phyloP scores from a whole-genome alignment of 2,329 filamentous ascomycete species.

The Thelonectria olida region DNA sequence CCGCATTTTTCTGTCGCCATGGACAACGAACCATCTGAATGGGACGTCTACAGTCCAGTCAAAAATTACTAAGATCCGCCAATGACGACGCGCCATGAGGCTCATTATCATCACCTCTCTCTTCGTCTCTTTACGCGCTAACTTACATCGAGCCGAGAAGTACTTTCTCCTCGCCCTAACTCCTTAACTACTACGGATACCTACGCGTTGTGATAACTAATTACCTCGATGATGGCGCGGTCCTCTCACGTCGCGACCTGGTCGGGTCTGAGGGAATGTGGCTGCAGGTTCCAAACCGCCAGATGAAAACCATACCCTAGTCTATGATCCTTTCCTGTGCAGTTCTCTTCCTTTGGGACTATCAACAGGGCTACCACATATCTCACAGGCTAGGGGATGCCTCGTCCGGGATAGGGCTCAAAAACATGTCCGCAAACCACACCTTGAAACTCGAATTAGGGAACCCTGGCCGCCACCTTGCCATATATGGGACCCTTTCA shows the following conservation, averaged over 20 bases:
- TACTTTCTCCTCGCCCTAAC: constrained; percentile 3
- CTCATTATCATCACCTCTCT: background rate
- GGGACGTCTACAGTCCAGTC: background rate
- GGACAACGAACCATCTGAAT: background rate
- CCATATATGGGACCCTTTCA: constrained; percentile 5
- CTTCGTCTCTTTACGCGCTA: constrained; percentile 3
- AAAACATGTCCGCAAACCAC: constrained; percentile 8
- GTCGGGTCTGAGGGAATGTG: constrained; percentile 1
- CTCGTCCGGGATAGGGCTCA: background rate
- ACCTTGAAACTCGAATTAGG: background rate
- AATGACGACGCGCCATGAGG: background rate
- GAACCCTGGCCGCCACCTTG: constrained; percentile 1
- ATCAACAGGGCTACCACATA: constrained; percentile 4
- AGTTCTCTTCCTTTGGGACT: background rate
- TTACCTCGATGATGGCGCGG: background rate
- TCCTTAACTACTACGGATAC: constrained; percentile 1
- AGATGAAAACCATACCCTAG: background rate
- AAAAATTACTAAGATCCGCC: background rate
- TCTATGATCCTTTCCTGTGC: background rate
- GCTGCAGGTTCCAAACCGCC: constrained; percentile 3
- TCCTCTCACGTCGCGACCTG: constrained; percentile 10
- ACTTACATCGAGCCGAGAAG: no score
- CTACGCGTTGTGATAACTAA: constrained; percentile 7
- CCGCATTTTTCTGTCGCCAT: no score
- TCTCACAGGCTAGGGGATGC: background rate